Conservation (phyloP, 306 rosid species). For the Oemleria cerasiformis region DNA sequence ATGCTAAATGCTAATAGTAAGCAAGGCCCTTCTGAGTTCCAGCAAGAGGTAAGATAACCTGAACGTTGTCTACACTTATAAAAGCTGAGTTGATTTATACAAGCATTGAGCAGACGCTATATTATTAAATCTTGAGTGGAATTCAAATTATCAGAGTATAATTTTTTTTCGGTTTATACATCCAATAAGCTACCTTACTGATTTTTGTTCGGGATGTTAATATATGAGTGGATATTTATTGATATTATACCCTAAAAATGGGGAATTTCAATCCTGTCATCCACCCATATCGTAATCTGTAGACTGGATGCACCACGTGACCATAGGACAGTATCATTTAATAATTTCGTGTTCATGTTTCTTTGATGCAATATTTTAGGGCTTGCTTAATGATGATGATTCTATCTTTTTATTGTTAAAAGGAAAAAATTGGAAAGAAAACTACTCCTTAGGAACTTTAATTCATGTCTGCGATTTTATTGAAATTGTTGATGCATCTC, state of each 20-base stretch:
- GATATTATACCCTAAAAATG: too few species aligned
- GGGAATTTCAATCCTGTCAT: too few species aligned
- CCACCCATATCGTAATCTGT: too few species aligned
- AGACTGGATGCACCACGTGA: too few species aligned
- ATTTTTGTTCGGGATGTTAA: neutral
- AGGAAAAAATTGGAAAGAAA: too few species aligned
- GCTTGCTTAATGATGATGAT: neutral
- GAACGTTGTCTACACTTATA: neutral
- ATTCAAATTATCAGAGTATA: neutral
- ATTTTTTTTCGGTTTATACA: neutral
- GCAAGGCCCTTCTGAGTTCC: conserved; percentile 79
- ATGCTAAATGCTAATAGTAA: conserved; percentile 41
- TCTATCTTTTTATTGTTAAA: neutral
- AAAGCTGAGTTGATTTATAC: neutral
- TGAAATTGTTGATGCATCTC: conserved; percentile 19
- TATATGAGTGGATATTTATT: too few species aligned
- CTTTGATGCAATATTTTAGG: neutral
- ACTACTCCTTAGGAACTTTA: too few species aligned
- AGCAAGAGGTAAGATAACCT: conserved; percentile 66
- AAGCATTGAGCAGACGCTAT: neutral
- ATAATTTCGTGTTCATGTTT: neutral
- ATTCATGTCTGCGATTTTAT: conserved; percentile 11
- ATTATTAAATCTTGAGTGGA: neutral
- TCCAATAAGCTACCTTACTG: neutral
- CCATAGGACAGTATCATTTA: too few species aligned